Conservation (phyloP, 148 eudicot genomes). For the Heliamphora exappendiculata region DNA sequence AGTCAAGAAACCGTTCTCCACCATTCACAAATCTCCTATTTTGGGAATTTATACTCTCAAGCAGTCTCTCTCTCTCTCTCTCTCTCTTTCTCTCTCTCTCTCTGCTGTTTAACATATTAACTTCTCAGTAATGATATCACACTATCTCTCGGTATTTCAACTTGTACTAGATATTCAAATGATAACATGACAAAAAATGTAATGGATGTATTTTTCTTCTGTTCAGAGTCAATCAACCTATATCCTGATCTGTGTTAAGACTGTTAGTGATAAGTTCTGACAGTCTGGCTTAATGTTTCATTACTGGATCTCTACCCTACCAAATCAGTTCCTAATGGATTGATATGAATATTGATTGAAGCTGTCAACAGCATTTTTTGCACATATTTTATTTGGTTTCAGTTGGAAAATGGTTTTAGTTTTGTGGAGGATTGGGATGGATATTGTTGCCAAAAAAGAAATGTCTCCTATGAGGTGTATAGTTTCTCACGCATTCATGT, state of each 20-base stretch:
- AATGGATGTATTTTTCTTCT: background rate
- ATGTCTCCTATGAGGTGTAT: background rate
- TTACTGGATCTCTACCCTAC: background rate
- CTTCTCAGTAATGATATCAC: background rate
- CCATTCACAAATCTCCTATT: background rate
- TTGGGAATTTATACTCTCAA: background rate
- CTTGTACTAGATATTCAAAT: background rate
- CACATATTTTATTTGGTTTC: background rate
- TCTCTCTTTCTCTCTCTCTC: background rate
- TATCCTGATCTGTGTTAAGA: background rate
- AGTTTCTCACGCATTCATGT: conserved; percentile 16
- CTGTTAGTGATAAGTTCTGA: background rate
- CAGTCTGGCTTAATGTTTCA: background rate
- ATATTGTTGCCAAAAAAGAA: background rate
- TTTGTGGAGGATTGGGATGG: background rate
- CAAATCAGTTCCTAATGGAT: background rate
- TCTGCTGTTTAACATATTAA: background rate
- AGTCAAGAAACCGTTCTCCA: background rate
- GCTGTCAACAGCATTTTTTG: background rate
- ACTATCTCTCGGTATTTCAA: background rate
- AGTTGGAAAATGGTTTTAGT: background rate
- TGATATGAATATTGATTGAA: background rate
- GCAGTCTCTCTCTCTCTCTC: background rate
- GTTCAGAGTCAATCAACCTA: background rate
- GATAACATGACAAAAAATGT: background rate